Conservation (phyloP, 2,329 filamentous ascomycete genomes). For the Fusarium fracticaudum region DNA sequence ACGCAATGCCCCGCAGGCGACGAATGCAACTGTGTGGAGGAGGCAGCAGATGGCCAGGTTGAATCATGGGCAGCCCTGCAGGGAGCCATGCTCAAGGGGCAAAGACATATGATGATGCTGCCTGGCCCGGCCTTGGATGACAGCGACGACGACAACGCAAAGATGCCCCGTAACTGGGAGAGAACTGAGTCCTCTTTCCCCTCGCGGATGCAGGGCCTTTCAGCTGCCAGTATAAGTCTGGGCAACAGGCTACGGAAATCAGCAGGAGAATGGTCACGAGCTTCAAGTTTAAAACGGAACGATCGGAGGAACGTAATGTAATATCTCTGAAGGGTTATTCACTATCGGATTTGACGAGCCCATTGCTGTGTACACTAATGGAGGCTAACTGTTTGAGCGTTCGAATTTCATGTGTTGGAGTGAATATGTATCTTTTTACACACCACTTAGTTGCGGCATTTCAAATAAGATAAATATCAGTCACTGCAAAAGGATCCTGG, state of each 20-base stretch:
- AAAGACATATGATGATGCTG: conserved; percentile 38
- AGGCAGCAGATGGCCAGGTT: conserved; percentile 65
- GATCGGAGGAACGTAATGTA: conserved; percentile 37
- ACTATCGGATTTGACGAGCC: conserved; percentile 1
- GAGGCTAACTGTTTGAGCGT: conserved; percentile 1
- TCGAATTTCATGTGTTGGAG: background rate
- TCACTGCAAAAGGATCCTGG: background rate
- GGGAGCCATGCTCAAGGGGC: conserved; percentile 50
- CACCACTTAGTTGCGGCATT: background rate
- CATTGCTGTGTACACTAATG: background rate
- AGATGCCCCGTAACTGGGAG: conserved; percentile 42
- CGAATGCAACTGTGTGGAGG: conserved; percentile 69
- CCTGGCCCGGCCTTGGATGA: conserved; percentile 44
- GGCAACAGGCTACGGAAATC: conserved; percentile 60
- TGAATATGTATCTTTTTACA: background rate
- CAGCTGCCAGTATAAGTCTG: conserved; percentile 58
- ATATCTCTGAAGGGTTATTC: background rate
- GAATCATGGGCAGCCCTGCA: conserved; percentile 67
- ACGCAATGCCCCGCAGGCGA: conserved; percentile 70
- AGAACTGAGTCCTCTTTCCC: conserved; percentile 40
- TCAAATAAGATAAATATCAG: background rate
- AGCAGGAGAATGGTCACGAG: conserved; percentile 58
- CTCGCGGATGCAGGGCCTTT: conserved; percentile 38
- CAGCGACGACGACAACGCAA: conserved; percentile 45
- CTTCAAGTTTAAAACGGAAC: conserved; percentile 52